Percentiles rank a stretch among this genome's conserved stretches.
phyloP scores from a whole-genome alignment of 2,329 filamentous ascomycete genomes.

The Aspergillus bombycis region DNA sequence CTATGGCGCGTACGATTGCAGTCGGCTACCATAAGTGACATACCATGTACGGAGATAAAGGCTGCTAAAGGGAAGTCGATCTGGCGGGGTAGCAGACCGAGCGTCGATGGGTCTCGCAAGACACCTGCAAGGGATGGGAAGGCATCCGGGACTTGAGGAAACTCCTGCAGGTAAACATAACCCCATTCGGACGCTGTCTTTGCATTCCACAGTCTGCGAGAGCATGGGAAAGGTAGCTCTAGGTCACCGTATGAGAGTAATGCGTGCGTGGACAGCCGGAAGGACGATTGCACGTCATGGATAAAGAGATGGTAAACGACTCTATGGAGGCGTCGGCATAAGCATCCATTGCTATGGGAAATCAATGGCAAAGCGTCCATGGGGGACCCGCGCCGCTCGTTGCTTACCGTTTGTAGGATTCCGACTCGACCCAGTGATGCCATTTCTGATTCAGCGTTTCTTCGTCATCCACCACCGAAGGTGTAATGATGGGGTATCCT shows the following conservation, averaged over 20 bases:
- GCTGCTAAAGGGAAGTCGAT: background rate
- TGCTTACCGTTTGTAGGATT: slow-evolving; percentile 65
- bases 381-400: background rate
- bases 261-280: slow-evolving; percentile 67
- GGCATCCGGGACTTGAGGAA: slow-evolving; percentile 29
- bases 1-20: background rate
- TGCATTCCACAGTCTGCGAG: slow-evolving; percentile 67
- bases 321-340: slow-evolving; percentile 12
- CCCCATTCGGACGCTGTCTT: slow-evolving; percentile 68
- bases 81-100: background rate
- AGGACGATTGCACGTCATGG: slow-evolving; percentile 68
- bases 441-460: slow-evolving; percentile 65
- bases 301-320: slow-evolving; percentile 68
- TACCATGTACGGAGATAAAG: background rate
- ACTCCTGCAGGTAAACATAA: slow-evolving; percentile 52
- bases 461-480: slow-evolving; percentile 59
- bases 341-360: background rate
- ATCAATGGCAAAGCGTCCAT: background rate
- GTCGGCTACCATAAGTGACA: background rate
- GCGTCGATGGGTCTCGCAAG: slow-evolving; percentile 49
- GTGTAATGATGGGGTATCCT: slow-evolving; percentile 55
- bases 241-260: slow-evolving; percentile 71
- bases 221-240: slow-evolving; percentile 65
- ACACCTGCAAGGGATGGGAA: slow-evolving; percentile 50
- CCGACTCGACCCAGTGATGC: slow-evolving; percentile 65